Evolutionary conservation across 345 rosid species (phyloP), one percentile per base, ranked within the genome.

Genomic region (Linum usitatissimum): DNA sequence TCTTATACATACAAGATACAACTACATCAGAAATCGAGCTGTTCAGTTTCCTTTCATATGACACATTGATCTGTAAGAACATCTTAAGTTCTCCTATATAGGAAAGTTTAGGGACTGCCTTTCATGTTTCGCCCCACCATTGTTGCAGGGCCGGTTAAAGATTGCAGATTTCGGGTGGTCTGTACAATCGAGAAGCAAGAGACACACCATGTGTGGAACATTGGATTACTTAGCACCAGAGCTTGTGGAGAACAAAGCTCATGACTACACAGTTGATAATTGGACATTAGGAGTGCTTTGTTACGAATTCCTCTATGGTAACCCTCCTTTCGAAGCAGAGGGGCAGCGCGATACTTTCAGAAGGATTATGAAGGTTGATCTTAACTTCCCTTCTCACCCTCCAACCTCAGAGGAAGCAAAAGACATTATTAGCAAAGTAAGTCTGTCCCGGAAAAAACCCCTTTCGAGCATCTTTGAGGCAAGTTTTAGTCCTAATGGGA

Each of bases 141-240:
- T 45, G 14, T 31, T 66, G 66, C 66, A 94, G 95, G 99, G 99
- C 28, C 84, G 90, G 49, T 66, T 90, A 73, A 90, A 86, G 78
- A 94, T 94, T 68, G 99, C 92, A 0, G 99, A 90, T 61, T 94
- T 94, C 67, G 96, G 99, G 30, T 88, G 97, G 99, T 88, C 97
- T 9, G 96, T 94, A n/a, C 99, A 94, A 75, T 90, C 99, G 19
- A 81, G 73, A 74, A 75, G 77, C 80, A 94, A 88, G 80, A 86
- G 99, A 57, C 85, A 68, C 74, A 94, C 97, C 12, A 84, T 90
- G 97, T 94, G 99, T 69, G 99, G 99, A 54, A 90, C 99, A 6
- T 70, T 94, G 68, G 99, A 94, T 66, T 90, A 94, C 62, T 79
- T 94, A 51, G 97, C 97, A 59, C 99, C 97, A 18, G 97, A 94